phyloP scores from a whole-genome alignment of 139 green algal genomes.

The Micractinium sp. region DNA sequence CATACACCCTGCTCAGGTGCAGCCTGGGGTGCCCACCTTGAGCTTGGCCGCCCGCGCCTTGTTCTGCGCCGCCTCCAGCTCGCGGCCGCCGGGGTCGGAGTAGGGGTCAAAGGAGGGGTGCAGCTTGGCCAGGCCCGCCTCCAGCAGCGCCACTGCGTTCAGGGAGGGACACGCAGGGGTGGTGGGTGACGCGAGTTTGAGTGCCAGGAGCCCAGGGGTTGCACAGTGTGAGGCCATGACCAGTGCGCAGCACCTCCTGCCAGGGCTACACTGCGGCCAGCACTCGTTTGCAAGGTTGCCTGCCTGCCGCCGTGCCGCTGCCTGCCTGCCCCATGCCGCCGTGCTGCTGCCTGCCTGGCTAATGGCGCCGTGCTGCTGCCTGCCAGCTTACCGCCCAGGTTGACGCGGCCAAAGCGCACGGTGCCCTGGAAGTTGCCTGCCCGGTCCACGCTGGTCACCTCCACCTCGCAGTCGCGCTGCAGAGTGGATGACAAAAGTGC shows the following conservation, averaged over 20 bases:
- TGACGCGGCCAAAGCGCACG: constrained; percentile 42
- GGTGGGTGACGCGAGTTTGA: too few relatives aligned
- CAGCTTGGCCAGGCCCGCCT: constrained; percentile 81
- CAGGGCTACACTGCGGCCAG: too few relatives aligned
- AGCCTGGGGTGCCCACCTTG: constrained; percentile 65
- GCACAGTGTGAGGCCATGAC: too few relatives aligned
- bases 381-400: constrained; percentile 12
- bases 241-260: too few relatives aligned
- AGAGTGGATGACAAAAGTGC: too few relatives aligned
- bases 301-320: too few relatives aligned
- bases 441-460: constrained; percentile 83
- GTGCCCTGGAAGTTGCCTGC: constrained; percentile 94
- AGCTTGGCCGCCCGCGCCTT: constrained; percentile 73
- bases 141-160: constrained; percentile 77
- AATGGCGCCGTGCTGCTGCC: too few relatives aligned
- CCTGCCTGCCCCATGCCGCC: too few relatives aligned
- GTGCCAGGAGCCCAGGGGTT: too few relatives aligned
- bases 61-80: constrained; percentile 75
- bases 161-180: constrained; percentile 29
- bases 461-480: constrained; percentile 79
- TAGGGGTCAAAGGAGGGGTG: constrained; percentile 73
- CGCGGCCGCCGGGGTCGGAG: constrained; percentile 40
- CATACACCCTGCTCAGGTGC: constrained; percentile 56
- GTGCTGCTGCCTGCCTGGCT: too few relatives aligned
- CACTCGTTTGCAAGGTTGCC: too few relatives aligned